Evolutionary conservation across 1,284 basidiomycete genomes (phyloP).

Genomic region (Trichosporon faecale): DNA sequence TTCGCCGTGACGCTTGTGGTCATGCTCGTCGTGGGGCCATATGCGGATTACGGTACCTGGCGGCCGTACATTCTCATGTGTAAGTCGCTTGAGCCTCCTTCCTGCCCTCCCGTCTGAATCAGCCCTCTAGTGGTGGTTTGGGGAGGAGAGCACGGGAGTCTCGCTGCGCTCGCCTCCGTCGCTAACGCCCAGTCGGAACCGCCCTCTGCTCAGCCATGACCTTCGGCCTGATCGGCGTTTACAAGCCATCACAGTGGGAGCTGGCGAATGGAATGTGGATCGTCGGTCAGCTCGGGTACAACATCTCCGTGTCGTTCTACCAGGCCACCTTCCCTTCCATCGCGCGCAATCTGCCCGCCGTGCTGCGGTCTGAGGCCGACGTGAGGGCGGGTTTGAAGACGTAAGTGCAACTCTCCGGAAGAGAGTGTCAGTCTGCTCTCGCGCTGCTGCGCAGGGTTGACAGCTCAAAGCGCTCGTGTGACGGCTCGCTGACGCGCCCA

Average conservation of each 20-base stretch:
- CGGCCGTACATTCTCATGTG: slow-evolving; percentile 25
- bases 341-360: slow-evolving; percentile 23
- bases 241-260: slow-evolving; percentile 21
- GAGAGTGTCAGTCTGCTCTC: not conserved
- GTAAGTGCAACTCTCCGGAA: slow-evolving; percentile 9
- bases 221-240: slow-evolving; percentile 22
- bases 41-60: slow-evolving; percentile 29
- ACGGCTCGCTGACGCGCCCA: not conserved
- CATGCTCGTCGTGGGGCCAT: slow-evolving; percentile 22
- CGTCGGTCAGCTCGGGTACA: slow-evolving; percentile 16
- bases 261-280: slow-evolving; percentile 23
- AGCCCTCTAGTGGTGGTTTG: too few relatives aligned
- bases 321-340: slow-evolving; percentile 23
- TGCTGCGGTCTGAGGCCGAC: slow-evolving; percentile 23
- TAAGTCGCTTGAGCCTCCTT: not conserved
- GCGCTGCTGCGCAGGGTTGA: too few relatives aligned
- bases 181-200: not conserved
- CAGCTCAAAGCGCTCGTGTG: too few relatives aligned
- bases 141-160: too few relatives aligned
- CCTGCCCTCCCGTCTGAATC: too few relatives aligned
- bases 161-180: too few relatives aligned
- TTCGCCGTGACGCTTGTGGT: slow-evolving; percentile 25
- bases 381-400: slow-evolving; percentile 18
- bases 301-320: slow-evolving; percentile 23
- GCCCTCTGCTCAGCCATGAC: not conserved